Base-by-base conservation (phyloP, 768 basidiomycete genomes). In the Collybia mongolica region DNA sequence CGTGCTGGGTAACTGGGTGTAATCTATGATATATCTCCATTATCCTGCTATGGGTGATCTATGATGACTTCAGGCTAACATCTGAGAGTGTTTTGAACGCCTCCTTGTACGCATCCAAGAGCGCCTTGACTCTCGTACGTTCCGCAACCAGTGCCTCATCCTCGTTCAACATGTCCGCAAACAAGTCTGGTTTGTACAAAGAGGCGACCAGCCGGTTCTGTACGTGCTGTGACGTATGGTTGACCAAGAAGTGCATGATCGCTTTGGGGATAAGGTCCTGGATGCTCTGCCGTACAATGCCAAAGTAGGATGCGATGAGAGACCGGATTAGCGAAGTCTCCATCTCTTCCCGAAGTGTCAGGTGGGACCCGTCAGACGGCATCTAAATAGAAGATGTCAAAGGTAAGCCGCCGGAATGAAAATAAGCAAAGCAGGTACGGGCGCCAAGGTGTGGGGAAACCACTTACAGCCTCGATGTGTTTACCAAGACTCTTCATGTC, bases 401-500 rank as follows among this genome's bases (percentile, higher is more conserved):
- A 12, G n/a, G 29, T 40, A 18, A 24, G 47, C n/a, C 38, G 42
- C 39, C 43, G 43, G 44, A 28, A 53, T 2, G 22, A 52, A 46
- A 47, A 44, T 12, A 28, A 44, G 22, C 23, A 39, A 29, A 17
- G 46, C 32, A 32, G 32, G 32, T 32, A 32, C 32, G 11, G 11
- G 32, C 32, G 32, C 32, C 32, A 9, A 32, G 14, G 2, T 32
- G 32, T 14, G 32, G 32, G 32, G 32, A 15, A 44, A 17, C 6
- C 17, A 83, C 91, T 78, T 62, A 98, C 95, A 55, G 95, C 91
- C 69, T 99, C 97, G 52, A 99, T 90, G 62, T 99, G 97, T 70
- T 89, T 94, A 38, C 95, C 93, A 46, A 98, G 75, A 63, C 93
- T 97, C 78, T 93, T 98, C 97, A 99, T 99, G 66, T 98, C 97